Evolutionary conservation across 2,329 filamentous ascomycete species (phyloP), one percentile per base, ranked within the genome.

Genomic region (Monilinia aucupariae): DNA sequence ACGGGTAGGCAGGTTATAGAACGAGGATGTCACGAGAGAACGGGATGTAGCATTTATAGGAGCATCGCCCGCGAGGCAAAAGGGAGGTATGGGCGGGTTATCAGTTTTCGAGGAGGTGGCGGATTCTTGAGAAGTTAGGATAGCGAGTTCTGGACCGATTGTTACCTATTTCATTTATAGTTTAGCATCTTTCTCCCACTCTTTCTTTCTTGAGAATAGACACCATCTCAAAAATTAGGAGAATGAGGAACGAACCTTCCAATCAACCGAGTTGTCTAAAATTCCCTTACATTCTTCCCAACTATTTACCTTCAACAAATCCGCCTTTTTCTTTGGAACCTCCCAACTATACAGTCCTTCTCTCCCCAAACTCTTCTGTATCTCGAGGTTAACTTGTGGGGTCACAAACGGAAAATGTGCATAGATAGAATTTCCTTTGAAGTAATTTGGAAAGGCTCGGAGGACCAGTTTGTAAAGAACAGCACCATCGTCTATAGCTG

Each of bases 391-490:
- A 72, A 91, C 89, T 0, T 79, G 78, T 0, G 90, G 89, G 2
- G 87, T 85, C 1, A 82, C 85, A 71, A 85, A 82, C 53, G 67
- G 64, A 20, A 61, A 22, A 73, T 92, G 89, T 0, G 88, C 89
- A 66, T 93, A 94, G 59, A 91, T 84, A 0, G 88, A 91, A 77
- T 93, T 86, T 22, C 80, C 75, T 71, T 82, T 83, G 80, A 91
- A 93, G 76, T 90, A 86, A 67, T 88, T 81, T 1, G 90, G 90
- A 79, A 94, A 90, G 0, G 89, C 88, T 9, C 87, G 82, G 43
- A 89, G 78, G 73, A 92, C 87, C 30, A 96, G 81, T 78, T 92
- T 93, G 79, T 92, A 91, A 76, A 92, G 90, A 20, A 91, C 83
- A 68, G 89, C 92, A 59, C 90, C 90, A 71, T 66, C 92, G 85